Conservation (phyloP, 73 alveolate genomes). For the Paramecium pentaurelia region DNA sequence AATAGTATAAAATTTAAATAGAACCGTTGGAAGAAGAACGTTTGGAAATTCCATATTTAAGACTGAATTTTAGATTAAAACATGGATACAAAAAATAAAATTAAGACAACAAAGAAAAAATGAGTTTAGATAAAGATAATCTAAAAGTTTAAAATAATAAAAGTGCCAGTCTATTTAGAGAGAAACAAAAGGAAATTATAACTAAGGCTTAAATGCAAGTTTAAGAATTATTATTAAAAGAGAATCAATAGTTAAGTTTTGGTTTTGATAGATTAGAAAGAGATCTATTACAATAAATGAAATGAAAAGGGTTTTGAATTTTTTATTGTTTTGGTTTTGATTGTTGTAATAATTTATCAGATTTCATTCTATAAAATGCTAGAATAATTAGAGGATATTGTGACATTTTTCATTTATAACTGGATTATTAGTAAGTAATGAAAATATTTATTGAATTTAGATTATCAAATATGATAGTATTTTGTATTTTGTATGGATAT, state of each 20-base stretch:
- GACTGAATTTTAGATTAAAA: background rate
- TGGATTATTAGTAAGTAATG: too few species aligned
- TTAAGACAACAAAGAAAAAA: background rate
- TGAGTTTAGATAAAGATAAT: background rate
- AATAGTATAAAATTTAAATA: background rate
- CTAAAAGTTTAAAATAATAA: background rate
- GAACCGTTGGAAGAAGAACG: background rate
- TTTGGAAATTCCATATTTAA: background rate
- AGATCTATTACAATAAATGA: background rate
- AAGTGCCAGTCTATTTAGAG: background rate
- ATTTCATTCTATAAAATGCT: too few species aligned
- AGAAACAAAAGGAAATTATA: background rate
- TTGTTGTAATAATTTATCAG: background rate
- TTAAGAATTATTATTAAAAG: background rate
- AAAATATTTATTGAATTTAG: too few species aligned
- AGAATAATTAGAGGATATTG: too few species aligned
- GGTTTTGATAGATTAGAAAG: background rate
- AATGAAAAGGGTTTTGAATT: background rate
- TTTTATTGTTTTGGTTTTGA: background rate
- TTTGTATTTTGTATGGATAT: too few species aligned
- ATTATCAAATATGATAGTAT: too few species aligned
- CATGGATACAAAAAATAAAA: background rate
- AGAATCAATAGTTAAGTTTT: background rate
- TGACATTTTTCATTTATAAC: too few species aligned
- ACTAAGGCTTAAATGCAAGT: background rate